phyloP scores from a whole-genome alignment of 179 eudicot genomes.

The Actinidia polygama region DNA sequence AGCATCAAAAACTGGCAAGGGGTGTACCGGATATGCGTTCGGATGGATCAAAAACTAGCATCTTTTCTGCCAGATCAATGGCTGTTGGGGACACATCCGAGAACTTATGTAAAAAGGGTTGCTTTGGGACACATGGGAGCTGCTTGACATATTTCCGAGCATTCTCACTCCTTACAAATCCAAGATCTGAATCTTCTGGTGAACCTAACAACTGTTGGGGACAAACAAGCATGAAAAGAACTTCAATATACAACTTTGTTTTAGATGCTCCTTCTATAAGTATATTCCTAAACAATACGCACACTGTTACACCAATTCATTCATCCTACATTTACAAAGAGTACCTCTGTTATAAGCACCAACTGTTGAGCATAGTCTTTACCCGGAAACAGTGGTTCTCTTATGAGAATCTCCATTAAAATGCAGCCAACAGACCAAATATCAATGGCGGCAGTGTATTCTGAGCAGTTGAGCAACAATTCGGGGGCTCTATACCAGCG shows the following conservation, averaged over 20 bases:
- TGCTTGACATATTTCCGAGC: conserved; percentile 83
- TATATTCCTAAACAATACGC: background rate
- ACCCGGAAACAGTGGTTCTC: conserved; percentile 77
- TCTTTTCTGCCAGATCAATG: conserved; percentile 84
- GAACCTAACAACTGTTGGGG: conserved; percentile 72
- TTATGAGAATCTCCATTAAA: conserved; percentile 67
- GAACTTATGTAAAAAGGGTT: conserved; percentile 64
- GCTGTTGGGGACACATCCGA: conserved; percentile 71
- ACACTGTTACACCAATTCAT: background rate
- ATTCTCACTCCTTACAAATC: conserved; percentile 79
- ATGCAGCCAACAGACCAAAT: conserved; percentile 91
- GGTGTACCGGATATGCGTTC: conserved; percentile 87
- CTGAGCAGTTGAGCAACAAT: conserved; percentile 71
- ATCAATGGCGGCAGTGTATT: conserved; percentile 75
- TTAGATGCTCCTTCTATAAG: background rate
- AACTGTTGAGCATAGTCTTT: conserved; percentile 77
- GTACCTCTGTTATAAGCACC: conserved; percentile 69
- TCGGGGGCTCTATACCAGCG: conserved; percentile 89
- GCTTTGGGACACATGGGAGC: conserved; percentile 59
- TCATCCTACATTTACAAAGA: background rate
- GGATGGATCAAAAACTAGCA: conserved; percentile 90
- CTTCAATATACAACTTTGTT: background rate
- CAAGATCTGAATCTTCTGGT: conserved; percentile 86
- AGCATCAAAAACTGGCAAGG: background rate
- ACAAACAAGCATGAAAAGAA: background rate